Evolutionary conservation across 2,329 filamentous ascomycete species (phyloP).

Genomic region (Diplodia seriata): DNA sequence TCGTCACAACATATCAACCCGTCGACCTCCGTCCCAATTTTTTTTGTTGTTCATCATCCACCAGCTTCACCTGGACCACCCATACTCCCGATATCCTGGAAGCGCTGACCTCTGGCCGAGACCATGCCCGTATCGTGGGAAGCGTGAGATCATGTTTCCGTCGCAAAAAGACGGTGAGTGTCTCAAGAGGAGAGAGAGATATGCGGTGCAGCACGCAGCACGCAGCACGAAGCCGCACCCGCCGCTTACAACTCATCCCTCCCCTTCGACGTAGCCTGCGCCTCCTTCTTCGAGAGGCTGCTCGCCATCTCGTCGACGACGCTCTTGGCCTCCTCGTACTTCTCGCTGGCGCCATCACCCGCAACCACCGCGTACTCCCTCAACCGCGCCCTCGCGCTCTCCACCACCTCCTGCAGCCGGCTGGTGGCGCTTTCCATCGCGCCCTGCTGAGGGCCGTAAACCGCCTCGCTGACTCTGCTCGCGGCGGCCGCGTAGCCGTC

Average conservation of each 20-base stretch:
- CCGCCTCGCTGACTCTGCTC: slow-evolving; percentile 50
- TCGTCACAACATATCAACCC: not conserved
- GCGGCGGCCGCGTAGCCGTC: slow-evolving; percentile 37
- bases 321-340: slow-evolving; percentile 46
- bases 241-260: slow-evolving; percentile 60
- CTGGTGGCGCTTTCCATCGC: slow-evolving; percentile 55
- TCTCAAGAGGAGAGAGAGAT: too few species aligned
- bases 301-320: slow-evolving; percentile 57
- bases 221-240: not conserved
- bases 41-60: not conserved
- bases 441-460: slow-evolving; percentile 57
- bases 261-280: slow-evolving; percentile 52
- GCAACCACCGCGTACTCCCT: slow-evolving; percentile 49
- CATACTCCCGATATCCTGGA: not conserved
- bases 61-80: not conserved
- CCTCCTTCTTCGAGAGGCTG: slow-evolving; percentile 47
- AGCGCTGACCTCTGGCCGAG: not conserved
- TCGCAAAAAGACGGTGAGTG: too few species aligned
- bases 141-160: not conserved
- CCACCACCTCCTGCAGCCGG: slow-evolving; percentile 51
- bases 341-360: slow-evolving; percentile 40
- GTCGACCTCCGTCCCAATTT: not conserved
- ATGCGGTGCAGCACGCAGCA: not conserved
- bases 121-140: not conserved
- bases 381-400: slow-evolving; percentile 54